These are phyloP conservation scores for Thalassiosira livingstoniorum DNA, from an alignment of 352 stramenopile genomes.

Conservation along the genomic window DNA sequence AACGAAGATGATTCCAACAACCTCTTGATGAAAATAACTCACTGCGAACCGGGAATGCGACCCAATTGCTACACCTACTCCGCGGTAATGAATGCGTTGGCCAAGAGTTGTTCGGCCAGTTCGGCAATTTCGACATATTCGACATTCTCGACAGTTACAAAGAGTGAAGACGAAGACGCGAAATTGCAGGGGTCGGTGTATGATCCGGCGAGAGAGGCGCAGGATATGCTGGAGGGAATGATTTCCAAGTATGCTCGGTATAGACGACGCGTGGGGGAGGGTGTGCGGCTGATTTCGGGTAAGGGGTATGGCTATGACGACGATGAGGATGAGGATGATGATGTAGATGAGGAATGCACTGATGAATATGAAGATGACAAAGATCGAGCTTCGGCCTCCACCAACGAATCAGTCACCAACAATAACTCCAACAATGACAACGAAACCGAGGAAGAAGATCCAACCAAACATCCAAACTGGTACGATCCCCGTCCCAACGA, in stretches of 20 bases:
- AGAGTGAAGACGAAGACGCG: background rate
- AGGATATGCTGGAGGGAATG: conserved; percentile 63
- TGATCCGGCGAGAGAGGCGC: conserved; percentile 58
- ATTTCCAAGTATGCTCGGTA: conserved; percentile 57
- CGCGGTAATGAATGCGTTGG: conserved; percentile 77
- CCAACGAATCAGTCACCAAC: too few species aligned
- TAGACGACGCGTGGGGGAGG: conserved; percentile 50
- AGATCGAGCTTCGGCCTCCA: background rate
- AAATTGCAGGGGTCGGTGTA: background rate
- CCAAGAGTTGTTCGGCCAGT: conserved; percentile 62
- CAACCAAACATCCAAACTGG: conserved; percentile 26
- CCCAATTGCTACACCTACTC: conserved; percentile 77
- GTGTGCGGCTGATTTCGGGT: background rate
- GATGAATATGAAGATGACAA: conserved; percentile 22
- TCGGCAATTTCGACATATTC: too few species aligned
- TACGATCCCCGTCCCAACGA: conserved; percentile 58
- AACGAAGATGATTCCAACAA: background rate
- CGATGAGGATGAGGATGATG: conserved; percentile 20
- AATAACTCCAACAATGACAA: background rate
- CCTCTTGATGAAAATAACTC: conserved; percentile 1
- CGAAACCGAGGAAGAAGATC: background rate
- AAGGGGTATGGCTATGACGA: conserved; percentile 7
- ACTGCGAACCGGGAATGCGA: conserved; percentile 54
- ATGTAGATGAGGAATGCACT: conserved; percentile 32
- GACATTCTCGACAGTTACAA: background rate